A percentile compares a stretch with the other conserved stretches of the same genome.
Evolutionary conservation across 2,329 filamentous ascomycete species (phyloP).

Genomic region (Pseudocercospora cruenta): DNA sequence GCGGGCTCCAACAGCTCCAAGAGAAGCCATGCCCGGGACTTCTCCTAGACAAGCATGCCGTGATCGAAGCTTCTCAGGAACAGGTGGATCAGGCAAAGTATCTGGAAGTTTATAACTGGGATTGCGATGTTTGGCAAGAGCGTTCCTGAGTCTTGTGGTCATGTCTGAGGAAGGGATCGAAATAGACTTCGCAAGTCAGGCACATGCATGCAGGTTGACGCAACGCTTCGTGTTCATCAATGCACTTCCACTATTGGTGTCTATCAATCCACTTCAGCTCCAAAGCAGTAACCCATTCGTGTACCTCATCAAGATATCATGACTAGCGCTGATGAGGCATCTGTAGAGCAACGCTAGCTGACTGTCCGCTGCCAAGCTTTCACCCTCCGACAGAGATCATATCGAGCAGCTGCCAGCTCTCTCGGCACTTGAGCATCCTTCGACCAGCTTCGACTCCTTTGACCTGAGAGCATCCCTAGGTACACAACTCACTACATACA

Average conservation of each 20-base stretch:
- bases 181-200: background rate
- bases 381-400: background rate
- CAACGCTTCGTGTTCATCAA: background rate
- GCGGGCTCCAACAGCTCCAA: conserved; percentile 30
- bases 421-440: background rate
- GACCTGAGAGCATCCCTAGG: no score
- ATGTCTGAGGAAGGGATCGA: background rate
- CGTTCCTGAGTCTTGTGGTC: background rate
- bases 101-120: background rate
- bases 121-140: background rate
- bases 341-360: background rate
- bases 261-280: no score
- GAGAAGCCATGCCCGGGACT: conserved; percentile 21
- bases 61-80: background rate
- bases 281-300: no score
- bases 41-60: background rate
- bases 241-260: background rate
- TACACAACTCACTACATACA: no score
- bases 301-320: no score
- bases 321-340: no score
- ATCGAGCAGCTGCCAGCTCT: background rate
- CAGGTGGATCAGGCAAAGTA: background rate
- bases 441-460: background rate
- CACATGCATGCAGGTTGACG: background rate
- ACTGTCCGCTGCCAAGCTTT: conserved; percentile 1